Evolutionary conservation across 305 asterid species (phyloP).

Genomic region (Stenogyne calaminthoides): DNA sequence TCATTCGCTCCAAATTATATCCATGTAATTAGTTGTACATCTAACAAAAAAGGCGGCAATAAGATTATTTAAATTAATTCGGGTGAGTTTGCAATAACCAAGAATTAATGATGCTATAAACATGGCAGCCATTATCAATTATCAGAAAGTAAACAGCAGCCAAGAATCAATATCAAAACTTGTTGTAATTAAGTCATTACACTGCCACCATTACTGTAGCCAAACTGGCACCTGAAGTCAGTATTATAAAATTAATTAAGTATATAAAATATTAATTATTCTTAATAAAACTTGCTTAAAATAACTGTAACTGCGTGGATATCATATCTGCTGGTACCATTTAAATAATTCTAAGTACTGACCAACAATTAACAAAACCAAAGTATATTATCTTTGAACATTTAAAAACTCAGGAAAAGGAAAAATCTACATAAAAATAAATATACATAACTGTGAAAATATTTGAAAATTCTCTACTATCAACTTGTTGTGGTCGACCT

Average conservation of each 20-base stretch:
- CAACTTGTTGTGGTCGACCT: not conserved
- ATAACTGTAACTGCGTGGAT: conserved; percentile 6
- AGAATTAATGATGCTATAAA: conserved; percentile 27
- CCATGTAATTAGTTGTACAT: not conserved
- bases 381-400: not conserved
- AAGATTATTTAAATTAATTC: not conserved
- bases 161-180: conserved; percentile 27
- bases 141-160: conserved; percentile 28
- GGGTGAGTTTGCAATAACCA: conserved; percentile 28
- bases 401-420: not conserved
- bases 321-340: not conserved
- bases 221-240: conserved; percentile 45
- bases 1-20: not conserved
- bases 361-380: not conserved
- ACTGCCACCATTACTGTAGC: conserved; percentile 37
- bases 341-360: not conserved
- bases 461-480: not conserved
- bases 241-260: conserved; percentile 13
- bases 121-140: conserved; percentile 40
- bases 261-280: not conserved
- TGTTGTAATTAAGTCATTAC: conserved; percentile 24
- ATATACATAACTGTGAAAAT: not conserved
- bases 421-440: not conserved
- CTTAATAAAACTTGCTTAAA: not conserved
- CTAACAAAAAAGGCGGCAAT: conserved; percentile 9